Evolutionary conservation across 2,329 filamentous ascomycete species (phyloP).

Genomic region (Coniella lustricola): DNA sequence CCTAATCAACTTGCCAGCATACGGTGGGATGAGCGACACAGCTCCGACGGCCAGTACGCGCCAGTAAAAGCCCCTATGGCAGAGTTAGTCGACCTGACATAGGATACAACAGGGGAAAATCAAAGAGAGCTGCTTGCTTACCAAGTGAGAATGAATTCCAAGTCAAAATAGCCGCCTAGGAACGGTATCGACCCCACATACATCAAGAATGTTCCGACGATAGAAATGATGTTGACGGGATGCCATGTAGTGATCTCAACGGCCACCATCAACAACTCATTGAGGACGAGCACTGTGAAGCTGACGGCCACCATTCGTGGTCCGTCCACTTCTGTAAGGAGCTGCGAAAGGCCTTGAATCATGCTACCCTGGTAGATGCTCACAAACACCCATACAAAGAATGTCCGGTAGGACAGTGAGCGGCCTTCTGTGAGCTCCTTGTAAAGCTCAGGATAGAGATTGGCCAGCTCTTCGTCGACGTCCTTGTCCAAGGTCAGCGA

Average conservation of each 20-base stretch:
- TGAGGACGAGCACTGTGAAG: slow-evolving; percentile 86
- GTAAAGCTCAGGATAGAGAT: slow-evolving; percentile 94
- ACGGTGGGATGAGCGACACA: slow-evolving; percentile 78
- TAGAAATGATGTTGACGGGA: slow-evolving; percentile 77
- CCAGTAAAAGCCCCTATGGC: slow-evolving; percentile 73
- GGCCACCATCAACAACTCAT: slow-evolving; percentile 95
- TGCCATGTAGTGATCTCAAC: slow-evolving; percentile 98
- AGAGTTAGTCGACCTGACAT: slow-evolving; percentile 18
- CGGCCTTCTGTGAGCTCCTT: slow-evolving; percentile 90
- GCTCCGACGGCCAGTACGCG: slow-evolving; percentile 72
- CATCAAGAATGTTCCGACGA: slow-evolving; percentile 74
- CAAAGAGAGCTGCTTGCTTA: slow-evolving; percentile 31
- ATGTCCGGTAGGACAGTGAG: slow-evolving; percentile 83
- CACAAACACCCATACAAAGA: slow-evolving; percentile 94
- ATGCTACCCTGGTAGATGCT: slow-evolving; percentile 92
- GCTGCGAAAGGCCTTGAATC: slow-evolving; percentile 89
- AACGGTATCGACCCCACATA: slow-evolving; percentile 82
- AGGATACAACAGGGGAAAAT: neutral
- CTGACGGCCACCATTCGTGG: slow-evolving; percentile 78
- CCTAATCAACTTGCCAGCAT: slow-evolving; percentile 76
- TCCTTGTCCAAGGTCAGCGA: slow-evolving; percentile 91
- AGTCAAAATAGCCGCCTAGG: slow-evolving; percentile 81
- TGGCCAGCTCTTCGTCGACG: slow-evolving; percentile 88
- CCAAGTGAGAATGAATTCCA: slow-evolving; percentile 67
- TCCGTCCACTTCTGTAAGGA: slow-evolving; percentile 72